Base-by-base conservation (phyloP, 2,329 filamentous ascomycete genomes). In the Aspergillus clavatus region DNA sequence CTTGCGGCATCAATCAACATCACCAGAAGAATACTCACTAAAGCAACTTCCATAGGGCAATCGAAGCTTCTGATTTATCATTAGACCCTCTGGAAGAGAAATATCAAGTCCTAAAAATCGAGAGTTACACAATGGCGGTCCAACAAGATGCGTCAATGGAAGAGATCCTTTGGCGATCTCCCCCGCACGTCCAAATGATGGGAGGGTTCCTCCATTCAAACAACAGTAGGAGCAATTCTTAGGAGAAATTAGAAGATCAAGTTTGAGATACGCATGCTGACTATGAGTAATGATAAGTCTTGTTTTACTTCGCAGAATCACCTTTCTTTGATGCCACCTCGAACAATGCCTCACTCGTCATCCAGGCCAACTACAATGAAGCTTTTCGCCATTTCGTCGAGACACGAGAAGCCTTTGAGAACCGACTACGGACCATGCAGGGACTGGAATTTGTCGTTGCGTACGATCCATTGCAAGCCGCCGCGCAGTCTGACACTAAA, bases 311-410 rank as follows among this genome's bases (percentile, higher is more conserved):
- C 59, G 72, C 72, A 45, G 72, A 77, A 53, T 81, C 79, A 1
- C 79, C 78, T n/a, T 84, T 82, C 69, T 83, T 81, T 62, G 81
- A 84, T 50, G 65, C 69, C 19, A 75, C 72, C 11, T 80, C 76
- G 48, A 82, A 82, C 62, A 84, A 84, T 64, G 75, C 76, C 50
- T 71, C 78, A 7, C 66, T 79, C 40, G 66, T 76, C 51, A 70
- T 71, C 19, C 79, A 82, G 57, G 70, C 73, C 10, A 71, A 66
- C 47, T 69, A 68, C 51, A 74, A 78, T 48, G 69, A 72, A 49
- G 65, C 70, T 31, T 68, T 75, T 48, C 72, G 72, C 45, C 66
- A 74, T 40, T 69, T 77, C 33, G 68, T 79, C 45, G 71, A 75
- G 49, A 78, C 79, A 23, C 77, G 80, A 23, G 70, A 77, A 51